Base-by-base conservation (phyloP, 2,329 filamentous ascomycete genomes). In the Microthyrium microscopicum region DNA sequence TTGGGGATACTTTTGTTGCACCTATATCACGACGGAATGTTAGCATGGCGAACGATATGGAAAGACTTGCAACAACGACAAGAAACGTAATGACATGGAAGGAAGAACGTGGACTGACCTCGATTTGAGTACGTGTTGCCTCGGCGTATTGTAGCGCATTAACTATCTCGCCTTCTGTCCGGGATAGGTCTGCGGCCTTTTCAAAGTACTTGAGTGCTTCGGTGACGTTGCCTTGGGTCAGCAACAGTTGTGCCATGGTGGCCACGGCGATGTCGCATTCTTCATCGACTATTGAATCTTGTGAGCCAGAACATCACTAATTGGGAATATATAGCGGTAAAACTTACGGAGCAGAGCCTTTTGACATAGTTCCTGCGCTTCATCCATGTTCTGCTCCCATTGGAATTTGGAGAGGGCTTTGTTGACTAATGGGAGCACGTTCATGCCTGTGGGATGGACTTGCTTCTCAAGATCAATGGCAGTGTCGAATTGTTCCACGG, bases 391-490 rank as follows among this genome's bases (percentile, higher is more conserved):
- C 49, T 91, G 79, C 68, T 93, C 95, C 79, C 85, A 94, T 56
- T 98, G 89, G 71, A 94, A 95, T 29, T 95, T 66, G 9, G 87
- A 84, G 19, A 98, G 70, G 4, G 89, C 85, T 66, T 98, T 98
- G 73, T 98, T 98, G 61, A 98, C 95, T 32, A 98, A 66, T 11
- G 89, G 89, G 42, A 98, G 64, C 20, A 98, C 89, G 49, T 98
- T 98, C 77, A 98, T 95, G 40, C 83, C 80, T 57, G 89, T 77
- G 11, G 85, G 85, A 63, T 91, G 91, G 42, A 74, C 77, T 57
- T 82, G 75, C 66, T 89, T 91, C 70, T 98, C 89, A 77, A 95
- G 87, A 53, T 95, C 85, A 44, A 95, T 85, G n/a, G 89, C 89
- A 18, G 77, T 89, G 55, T 98, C 89, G 50, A 98, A 98, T 61